phyloP scores from a whole-genome alignment of 306 rosid genomes.

The Gillenia trifoliata region DNA sequence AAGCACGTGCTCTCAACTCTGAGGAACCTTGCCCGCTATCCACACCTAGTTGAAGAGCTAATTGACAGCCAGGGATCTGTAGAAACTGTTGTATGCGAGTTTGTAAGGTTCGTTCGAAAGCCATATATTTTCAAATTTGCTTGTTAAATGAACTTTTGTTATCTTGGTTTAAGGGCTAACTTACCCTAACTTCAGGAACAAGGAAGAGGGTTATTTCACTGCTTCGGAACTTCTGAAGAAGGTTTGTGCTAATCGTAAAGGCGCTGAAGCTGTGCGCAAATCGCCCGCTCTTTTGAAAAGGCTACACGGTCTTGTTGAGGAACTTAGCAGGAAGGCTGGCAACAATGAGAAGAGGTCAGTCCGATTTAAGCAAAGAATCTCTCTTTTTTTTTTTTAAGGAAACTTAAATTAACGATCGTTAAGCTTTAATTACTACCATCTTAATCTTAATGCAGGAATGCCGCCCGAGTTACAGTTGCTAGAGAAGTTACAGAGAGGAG shows the following conservation, averaged over 20 bases:
- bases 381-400: not conserved
- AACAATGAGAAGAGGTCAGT: slow-evolving; percentile 63
- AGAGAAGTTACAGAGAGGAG: slow-evolving; percentile 60
- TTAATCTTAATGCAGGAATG: slow-evolving; percentile 43
- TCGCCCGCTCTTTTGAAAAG: slow-evolving; percentile 62
- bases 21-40: slow-evolving; percentile 74
- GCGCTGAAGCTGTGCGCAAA: slow-evolving; percentile 50
- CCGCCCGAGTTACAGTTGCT: slow-evolving; percentile 27
- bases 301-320: slow-evolving; percentile 64
- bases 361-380: slow-evolving; percentile 2
- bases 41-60: slow-evolving; percentile 60
- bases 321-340: slow-evolving; percentile 46
- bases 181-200: slow-evolving; percentile 50
- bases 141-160: not conserved
- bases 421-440: not conserved
- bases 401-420: not conserved
- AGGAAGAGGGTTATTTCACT: slow-evolving; percentile 73
- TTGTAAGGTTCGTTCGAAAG: slow-evolving; percentile 56
- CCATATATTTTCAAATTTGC: not conserved
- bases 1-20: slow-evolving; percentile 80
- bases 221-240: slow-evolving; percentile 69
- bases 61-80: slow-evolving; percentile 45
- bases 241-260: slow-evolving; percentile 52
- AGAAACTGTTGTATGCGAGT: slow-evolving; percentile 55
- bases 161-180: not conserved